Conservation (phyloP, 495 filamentous ascomycete genomes). For the Neurospora tetrasperma region DNA sequence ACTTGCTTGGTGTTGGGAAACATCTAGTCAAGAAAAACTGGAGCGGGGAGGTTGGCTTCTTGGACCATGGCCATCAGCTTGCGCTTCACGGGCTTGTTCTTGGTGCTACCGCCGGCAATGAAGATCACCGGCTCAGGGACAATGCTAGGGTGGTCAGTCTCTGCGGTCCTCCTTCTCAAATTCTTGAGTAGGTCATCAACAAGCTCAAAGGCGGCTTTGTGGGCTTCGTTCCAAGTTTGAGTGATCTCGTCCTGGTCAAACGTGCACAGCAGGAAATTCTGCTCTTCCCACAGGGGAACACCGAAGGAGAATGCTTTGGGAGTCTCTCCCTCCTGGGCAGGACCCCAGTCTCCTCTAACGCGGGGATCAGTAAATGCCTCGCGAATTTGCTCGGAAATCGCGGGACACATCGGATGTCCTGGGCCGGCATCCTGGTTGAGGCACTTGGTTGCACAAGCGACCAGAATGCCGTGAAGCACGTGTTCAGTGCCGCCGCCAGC, state of each 20-base stretch:
- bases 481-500: not conserved
- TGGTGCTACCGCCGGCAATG: not conserved
- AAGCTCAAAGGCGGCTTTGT: not conserved
- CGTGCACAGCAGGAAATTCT: not conserved
- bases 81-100: not conserved
- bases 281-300: not conserved
- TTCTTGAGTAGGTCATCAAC: not conserved
- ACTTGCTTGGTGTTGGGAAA: not conserved
- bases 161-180: not conserved
- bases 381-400: not conserved
- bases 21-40: not conserved
- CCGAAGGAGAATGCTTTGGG: not conserved
- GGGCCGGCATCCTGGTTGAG: not conserved
- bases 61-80: not conserved
- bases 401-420: not conserved
- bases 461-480: not conserved
- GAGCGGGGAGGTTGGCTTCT: not conserved
- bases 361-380: fast-evolving
- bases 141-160: not conserved
- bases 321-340: not conserved
- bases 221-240: not conserved
- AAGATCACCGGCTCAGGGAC: not conserved
- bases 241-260: not conserved
- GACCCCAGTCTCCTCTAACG: not conserved
- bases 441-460: not conserved